Evolutionary conservation across 495 filamentous ascomycete species (phyloP), one percentile per base, ranked within the genome.

Genomic region (Aspergillus carlsbadensis): DNA sequence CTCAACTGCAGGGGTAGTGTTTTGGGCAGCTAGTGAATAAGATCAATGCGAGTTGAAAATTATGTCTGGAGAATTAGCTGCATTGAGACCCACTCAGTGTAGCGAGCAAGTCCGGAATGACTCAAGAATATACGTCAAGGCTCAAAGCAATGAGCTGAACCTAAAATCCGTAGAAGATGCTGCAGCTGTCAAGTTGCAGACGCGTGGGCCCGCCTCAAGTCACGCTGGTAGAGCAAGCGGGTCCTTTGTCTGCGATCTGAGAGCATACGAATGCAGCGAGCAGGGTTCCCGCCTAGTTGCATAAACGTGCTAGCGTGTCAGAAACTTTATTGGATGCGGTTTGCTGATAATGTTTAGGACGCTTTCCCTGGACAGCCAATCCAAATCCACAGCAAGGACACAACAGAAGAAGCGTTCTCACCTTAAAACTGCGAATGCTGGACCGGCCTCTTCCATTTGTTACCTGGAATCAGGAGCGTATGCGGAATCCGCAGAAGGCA

Each of bases 401-500:
- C 59, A 42, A 35, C 58, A 58, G 55, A 57, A 44, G 63, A 55
- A 40, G 65, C 59, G 50, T 58, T 69, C 65, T 59, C 52, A 67
- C 66, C 62, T 65, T 72, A 62, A 62, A 69, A 54, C 61, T 58
- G 60, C 61, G 42, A 60, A 63, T 37, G 62, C 57, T 17, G 34
- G 49, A 49, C 56, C 63, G 35, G 34, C 51, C 43, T 44, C 58
- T 67, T 65, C 65, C 51, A 78, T 77, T 76, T 75, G 75, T 71
- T 62, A 63, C 69, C 57, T 58, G 58, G 54, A 47, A 67, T 57
- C 48, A 44, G 64, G 60, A 54, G 37, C 18, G 56, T 58, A 65
- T 66, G 66, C 69, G 68, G 61, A 65, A 68, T 50, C 61, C 66
- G 65, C 72, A 73, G 70, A 70, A 70, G 66, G 56, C 64, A 69